These are phyloP conservation scores for Lobosporangium transversale DNA, from an alignment of 192 early-diverging fungal species.

Conservation along the genomic window DNA sequence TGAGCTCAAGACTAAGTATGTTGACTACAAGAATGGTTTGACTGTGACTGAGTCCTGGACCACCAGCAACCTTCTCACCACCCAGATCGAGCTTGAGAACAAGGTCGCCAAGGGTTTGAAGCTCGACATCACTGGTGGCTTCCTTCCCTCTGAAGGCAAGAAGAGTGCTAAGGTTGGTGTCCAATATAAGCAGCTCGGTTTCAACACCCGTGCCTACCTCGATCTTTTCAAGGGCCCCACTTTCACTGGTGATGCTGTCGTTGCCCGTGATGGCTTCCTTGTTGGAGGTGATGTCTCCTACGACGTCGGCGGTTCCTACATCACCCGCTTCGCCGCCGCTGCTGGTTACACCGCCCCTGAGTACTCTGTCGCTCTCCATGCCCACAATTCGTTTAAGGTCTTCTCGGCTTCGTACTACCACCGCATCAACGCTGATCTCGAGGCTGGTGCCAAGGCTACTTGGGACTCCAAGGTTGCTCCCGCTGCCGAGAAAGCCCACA, in stretches of 20 bases:
- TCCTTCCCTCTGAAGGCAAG: conserved; percentile 85
- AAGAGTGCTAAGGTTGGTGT: conserved; percentile 84
- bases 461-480: conserved; percentile 79
- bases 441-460: conserved; percentile 94
- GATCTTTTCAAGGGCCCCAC: conserved; percentile 96
- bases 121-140: conserved; percentile 88
- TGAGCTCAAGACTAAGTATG: conserved; percentile 98
- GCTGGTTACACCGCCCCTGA: conserved; percentile 88
- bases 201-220: conserved; percentile 88
- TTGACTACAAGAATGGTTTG: conserved; percentile 92
- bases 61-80: conserved; percentile 91
- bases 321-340: conserved; percentile 88
- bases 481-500: conserved; percentile 17
- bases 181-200: conserved; percentile 95
- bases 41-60: conserved; percentile 98
- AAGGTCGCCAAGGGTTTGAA: conserved; percentile 96
- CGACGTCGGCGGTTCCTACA: conserved; percentile 87
- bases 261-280: conserved; percentile 90
- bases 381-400: conserved; percentile 88
- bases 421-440: conserved; percentile 88
- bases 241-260: conserved; percentile 86
- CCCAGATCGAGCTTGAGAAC: conserved; percentile 93
- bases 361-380: conserved; percentile 90
- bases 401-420: conserved; percentile 98
- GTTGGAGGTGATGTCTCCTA: conserved; percentile 95